Evolutionary conservation across 257 asterid genomes (phyloP), one percentile per base, ranked within the genome.

Genomic region (Scutellaria barbata): DNA sequence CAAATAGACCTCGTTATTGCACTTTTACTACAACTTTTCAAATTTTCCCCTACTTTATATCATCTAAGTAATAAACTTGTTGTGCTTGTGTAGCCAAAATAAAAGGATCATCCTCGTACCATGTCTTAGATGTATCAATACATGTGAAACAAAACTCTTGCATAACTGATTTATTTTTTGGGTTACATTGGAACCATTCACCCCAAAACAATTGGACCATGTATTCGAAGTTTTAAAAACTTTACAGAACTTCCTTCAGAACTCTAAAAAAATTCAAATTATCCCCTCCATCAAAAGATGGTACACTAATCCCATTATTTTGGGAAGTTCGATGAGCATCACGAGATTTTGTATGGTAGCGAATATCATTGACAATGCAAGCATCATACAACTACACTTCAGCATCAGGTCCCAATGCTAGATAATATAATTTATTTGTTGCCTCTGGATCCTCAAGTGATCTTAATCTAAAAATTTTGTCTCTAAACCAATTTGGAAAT

Each of bases 121-220:
- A 55, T 18, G 41, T 55, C 40, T 55, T 55, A 4, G 62, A 55
- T 25, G 41, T 55, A 55, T 55, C 62, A 20, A 55, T 25, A 20
- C 62, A 55, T 8, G 62, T 55, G 14, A 55, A 16, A 55, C 62
- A 39, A 55, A 55, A 55, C 62, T 55, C 62, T 9, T 55, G 16
- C 3, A 55, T 11, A 20, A 55, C 9, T 25, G 17, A 55, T 22
- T 55, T 22, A 8, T 22, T 55, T 22, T 22, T 55, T 10, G 40
- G 62, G 40, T 10, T 55, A 10, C 62, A 22, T 5, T 55, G 41
- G 14, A 55, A 55, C 62, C 41, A 25, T 7, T 55, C 62, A 55
- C 62, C 8, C 39, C 41, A 55, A 10, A 20, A 55, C 12, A 55
- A 10, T 4, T 55, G 14, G 4, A 55, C 41, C 10, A 10, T 55